These are phyloP conservation scores for Neonectria magnoliae DNA, from an alignment of 2,329 filamentous ascomycete genomes.

Conservation along the genomic window DNA sequence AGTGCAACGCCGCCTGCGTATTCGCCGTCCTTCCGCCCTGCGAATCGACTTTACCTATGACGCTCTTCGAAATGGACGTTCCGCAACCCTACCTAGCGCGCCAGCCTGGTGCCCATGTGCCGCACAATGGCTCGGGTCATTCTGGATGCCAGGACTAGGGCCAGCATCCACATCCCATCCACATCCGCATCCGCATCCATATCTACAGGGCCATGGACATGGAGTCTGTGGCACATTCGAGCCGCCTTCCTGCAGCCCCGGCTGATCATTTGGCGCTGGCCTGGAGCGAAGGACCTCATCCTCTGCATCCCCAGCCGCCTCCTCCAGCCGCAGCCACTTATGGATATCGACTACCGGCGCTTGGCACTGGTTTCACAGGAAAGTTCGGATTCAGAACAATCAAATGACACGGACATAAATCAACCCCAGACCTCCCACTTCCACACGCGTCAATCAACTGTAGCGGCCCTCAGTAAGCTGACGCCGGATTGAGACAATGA, in stretches of 20 bases:
- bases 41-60: conserved; percentile 16
- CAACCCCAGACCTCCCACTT: background rate
- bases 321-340: background rate
- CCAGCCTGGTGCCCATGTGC: conserved; percentile 4
- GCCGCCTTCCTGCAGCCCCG: background rate
- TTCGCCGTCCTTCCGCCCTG: background rate
- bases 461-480: conserved; percentile 8
- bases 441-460: background rate
- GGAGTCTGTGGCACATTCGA: background rate
- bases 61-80: conserved; percentile 12
- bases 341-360: background rate
- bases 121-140: conserved; percentile 7
- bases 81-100: background rate
- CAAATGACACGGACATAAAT: background rate
- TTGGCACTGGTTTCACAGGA: background rate
- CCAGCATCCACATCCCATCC: background rate
- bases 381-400: background rate
- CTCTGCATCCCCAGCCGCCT: conserved; percentile 2
- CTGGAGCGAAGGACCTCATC: conserved; percentile 4
- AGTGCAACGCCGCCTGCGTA: background rate
- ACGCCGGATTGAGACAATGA: background rate
- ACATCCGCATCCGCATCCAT: background rate
- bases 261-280: background rate
- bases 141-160: background rate
- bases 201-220: background rate